Base-by-base conservation (phyloP, 495 filamentous ascomycete genomes). In the Hypoxylon fuscum region DNA sequence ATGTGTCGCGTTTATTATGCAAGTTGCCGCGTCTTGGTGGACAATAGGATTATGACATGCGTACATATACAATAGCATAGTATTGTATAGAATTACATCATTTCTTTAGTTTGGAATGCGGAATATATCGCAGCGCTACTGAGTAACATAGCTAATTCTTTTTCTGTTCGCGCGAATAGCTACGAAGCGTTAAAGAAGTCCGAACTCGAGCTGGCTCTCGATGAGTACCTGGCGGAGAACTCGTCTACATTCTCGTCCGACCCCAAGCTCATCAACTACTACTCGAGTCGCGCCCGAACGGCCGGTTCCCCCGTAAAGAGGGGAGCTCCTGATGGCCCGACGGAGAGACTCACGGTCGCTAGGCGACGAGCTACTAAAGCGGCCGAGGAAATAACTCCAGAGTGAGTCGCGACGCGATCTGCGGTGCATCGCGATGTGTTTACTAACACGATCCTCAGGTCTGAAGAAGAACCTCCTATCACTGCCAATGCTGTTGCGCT, bases 201-300 rank as follows among this genome's bases (percentile, higher is more conserved):
- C 59, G 93, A 98, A n/a, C 85, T 98, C 34, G 90, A 93, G 70
- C 66, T 79, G 47, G 80, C 84, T 21, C 83, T 98, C 53, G 90
- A 95, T 47, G 82, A 90, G 20, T 86, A 90, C 76, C 85, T 98
- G 32, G 79, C 83, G 56, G 77, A 80, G 25, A 87, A 96, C 74
- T 73, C 80, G 29, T 71, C 82, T 43, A 80, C 78, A 29, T 89
- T 88, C 71, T 76, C 77, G 23, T 76, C 70, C 15, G 87, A 96
- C 58, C 72, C 87, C 49, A 80, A 77, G 41, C 85, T 97, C 71
- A 73, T 79, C 14, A 81, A 87, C 25, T 98, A 92, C 83, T 98
- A 92, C 79, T 82, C 81, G 61, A 89, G 88, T 59, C 79, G 77
- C 72, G 74, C 73, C 68, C 75, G 64, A 71, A 78, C 72, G 71